These are phyloP conservation scores for Takakia lepidozioides DNA, from an alignment of 225 moss, liverwort and hornwort genomes.

Conservation along the genomic window DNA sequence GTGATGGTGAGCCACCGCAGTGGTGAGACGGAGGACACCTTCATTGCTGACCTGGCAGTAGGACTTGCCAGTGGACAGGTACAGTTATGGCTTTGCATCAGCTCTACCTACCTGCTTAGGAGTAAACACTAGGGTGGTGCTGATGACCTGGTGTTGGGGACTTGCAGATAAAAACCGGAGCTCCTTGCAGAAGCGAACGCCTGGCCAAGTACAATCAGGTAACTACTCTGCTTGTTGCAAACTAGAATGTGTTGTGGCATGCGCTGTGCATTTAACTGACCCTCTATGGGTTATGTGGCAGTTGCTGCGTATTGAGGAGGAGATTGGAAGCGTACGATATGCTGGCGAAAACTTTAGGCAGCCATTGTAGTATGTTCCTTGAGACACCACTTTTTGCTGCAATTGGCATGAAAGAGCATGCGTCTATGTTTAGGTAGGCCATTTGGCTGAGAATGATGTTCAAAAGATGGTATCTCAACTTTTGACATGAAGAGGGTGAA, in stretches of 20 bases:
- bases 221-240: too few relatives aligned
- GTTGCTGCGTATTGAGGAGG: slow-evolving; percentile 90
- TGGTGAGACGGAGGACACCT: slow-evolving; percentile 99
- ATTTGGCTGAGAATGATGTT: too few relatives aligned
- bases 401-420: neutral
- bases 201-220: slow-evolving; percentile 97
- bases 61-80: slow-evolving; percentile 94
- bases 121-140: too few relatives aligned
- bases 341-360: slow-evolving; percentile 81
- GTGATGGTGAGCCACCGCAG: slow-evolving; percentile 99
- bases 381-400: neutral
- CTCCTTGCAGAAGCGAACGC: slow-evolving; percentile 93
- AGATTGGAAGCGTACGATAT: slow-evolving; percentile 74
- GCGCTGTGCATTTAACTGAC: neutral
- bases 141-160: neutral
- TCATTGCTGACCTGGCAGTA: slow-evolving; percentile 86
- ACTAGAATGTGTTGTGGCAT: neutral
- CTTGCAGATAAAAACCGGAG: slow-evolving; percentile 90
- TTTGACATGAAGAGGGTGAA: too few relatives aligned
- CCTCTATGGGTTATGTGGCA: slow-evolving; percentile 10
- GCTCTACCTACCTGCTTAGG: too few relatives aligned
- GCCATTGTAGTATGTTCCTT: slow-evolving; percentile 40
- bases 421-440: too few relatives aligned
- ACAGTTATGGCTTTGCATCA: too few relatives aligned
- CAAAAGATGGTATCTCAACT: too few relatives aligned